These are phyloP conservation scores for Coccomyxa sp. DNA, from an alignment of 139 green algal species.

Conservation along the genomic window DNA sequence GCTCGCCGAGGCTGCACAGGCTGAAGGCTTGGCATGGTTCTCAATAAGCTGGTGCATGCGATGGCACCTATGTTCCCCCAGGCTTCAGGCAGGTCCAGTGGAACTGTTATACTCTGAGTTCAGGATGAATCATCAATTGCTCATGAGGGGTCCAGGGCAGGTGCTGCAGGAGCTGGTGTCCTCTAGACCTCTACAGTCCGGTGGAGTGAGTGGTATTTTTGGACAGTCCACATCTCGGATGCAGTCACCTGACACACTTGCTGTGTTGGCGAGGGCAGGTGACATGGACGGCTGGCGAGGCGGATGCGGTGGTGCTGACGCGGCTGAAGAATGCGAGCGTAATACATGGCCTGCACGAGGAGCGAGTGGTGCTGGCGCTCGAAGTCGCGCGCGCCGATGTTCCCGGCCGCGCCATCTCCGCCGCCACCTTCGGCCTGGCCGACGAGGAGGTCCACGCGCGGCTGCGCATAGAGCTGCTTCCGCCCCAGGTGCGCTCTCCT, in stretches of 20 bases:
- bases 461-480: slow-evolving; percentile 30
- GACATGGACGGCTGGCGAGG: slow-evolving; percentile 23
- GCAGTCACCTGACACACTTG: no score
- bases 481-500: slow-evolving; percentile 13
- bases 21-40: no score
- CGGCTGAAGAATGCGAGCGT: slow-evolving; percentile 11
- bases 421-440: slow-evolving; percentile 1
- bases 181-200: no score
- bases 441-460: neutral
- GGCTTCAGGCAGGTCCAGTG: no score
- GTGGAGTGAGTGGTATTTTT: no score
- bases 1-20: neutral
- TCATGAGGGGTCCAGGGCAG: no score
- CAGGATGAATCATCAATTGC: no score
- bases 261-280: slow-evolving; percentile 7
- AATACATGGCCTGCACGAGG: slow-evolving; percentile 20
- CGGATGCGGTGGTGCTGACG: slow-evolving; percentile 18
- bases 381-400: slow-evolving; percentile 3
- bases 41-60: no score
- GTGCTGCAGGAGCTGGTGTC: no score
- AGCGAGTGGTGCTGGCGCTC: slow-evolving; percentile 19
- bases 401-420: slow-evolving; percentile 7
- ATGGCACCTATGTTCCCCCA: no score
- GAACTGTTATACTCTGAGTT: no score
- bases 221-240: no score